A percentile compares a stretch with the other conserved stretches of the same genome.
Evolutionary conservation across 371 early-diverging fungal genomes (phyloP).

Genomic region (Catenaria anguillulae): DNA sequence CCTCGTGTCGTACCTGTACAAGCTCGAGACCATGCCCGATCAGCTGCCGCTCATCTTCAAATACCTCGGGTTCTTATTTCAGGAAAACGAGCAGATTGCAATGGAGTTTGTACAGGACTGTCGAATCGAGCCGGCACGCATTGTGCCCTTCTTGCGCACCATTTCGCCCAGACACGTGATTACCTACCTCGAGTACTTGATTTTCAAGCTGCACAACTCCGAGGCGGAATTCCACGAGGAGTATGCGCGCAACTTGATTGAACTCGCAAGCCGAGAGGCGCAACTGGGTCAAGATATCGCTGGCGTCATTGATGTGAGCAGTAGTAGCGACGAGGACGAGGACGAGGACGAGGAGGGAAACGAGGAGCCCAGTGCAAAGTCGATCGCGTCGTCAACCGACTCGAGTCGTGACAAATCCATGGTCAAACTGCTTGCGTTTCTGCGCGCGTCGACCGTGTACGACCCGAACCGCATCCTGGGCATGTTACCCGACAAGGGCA

Average conservation of each 20-base stretch:
- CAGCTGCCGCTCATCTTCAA: neutral
- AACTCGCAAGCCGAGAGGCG: too few species aligned
- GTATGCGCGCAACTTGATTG: neutral
- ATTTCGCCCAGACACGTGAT: neutral
- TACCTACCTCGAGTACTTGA: neutral
- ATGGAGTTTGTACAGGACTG: neutral
- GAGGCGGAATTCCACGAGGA: neutral
- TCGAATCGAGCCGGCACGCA: neutral
- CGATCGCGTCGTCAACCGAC: neutral
- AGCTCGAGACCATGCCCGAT: neutral
- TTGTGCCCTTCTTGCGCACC: neutral
- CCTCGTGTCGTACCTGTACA: neutral
- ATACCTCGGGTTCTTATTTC: neutral
- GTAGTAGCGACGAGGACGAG: neutral
- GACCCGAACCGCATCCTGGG: neutral
- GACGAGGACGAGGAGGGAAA: neutral
- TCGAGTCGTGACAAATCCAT: neutral
- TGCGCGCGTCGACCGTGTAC: neutral
- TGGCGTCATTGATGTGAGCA: neutral
- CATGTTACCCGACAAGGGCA: neutral
- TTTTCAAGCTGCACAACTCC: neutral
- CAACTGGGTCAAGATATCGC: too few species aligned
- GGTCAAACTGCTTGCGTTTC: neutral
- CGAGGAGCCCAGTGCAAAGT: neutral
- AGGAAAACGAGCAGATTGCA: neutral